Evolutionary conservation across 2,329 filamentous ascomycete species (phyloP).

Genomic region (Talaromyces pinophilus): DNA sequence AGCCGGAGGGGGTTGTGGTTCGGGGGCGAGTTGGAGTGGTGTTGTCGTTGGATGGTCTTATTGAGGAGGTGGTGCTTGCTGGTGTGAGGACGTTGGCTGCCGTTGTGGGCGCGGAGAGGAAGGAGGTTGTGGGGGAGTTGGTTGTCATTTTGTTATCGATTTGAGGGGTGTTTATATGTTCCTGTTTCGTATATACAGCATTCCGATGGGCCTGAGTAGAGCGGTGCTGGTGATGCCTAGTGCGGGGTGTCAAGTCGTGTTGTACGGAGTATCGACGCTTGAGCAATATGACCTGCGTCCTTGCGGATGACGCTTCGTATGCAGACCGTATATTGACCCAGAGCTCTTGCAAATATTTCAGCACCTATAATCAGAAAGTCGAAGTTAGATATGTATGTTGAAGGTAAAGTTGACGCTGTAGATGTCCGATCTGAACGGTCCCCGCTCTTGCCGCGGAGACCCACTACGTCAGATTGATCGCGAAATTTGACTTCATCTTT

Average conservation of each 20-base stretch:
- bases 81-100: constrained; percentile 23
- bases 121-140: constrained; percentile 16
- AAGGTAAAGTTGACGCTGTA: not conserved
- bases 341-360: not conserved
- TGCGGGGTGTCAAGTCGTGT: not conserved
- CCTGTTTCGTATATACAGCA: not conserved
- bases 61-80: constrained; percentile 23
- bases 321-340: not conserved
- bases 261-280: not conserved
- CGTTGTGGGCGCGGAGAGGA: constrained; percentile 22
- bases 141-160: constrained; percentile 10
- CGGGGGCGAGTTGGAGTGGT: constrained; percentile 6
- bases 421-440: not conserved
- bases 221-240: not conserved
- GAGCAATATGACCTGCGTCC: not conserved
- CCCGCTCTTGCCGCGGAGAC: not conserved
- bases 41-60: constrained; percentile 5
- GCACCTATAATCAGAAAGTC: not conserved
- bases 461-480: constrained; percentile 20
- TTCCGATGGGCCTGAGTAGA: not conserved
- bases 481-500: constrained; percentile 7
- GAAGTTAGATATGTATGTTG: not conserved
- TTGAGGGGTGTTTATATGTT: not conserved
- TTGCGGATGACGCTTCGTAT: too few relatives aligned
- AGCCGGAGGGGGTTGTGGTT: constrained; percentile 29